Evolutionary conservation across 2,329 filamentous ascomycete genomes (phyloP).

Genomic region (Juglanconis sp.): DNA sequence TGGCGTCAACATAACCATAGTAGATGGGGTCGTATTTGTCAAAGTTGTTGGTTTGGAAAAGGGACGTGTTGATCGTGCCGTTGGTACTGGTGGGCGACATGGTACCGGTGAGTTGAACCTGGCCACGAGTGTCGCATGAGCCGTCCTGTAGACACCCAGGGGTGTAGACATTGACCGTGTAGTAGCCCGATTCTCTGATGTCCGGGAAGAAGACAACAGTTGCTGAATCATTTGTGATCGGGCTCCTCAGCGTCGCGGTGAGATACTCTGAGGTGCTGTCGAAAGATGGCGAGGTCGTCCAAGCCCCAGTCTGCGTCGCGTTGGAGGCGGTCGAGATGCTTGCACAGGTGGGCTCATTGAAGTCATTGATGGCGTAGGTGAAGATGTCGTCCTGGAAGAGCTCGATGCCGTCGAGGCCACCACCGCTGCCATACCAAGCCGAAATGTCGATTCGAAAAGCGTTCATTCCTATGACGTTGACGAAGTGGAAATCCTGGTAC

Average conservation of each 20-base stretch:
- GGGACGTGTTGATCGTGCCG: slow-evolving; percentile 48
- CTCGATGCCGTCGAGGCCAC: slow-evolving; percentile 80
- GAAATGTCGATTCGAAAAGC: slow-evolving; percentile 81
- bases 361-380: slow-evolving; percentile 77
- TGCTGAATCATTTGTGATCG: slow-evolving; percentile 56
- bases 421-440: slow-evolving; percentile 82
- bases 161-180: slow-evolving; percentile 86
- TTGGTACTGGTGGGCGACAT: slow-evolving; percentile 47
- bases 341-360: slow-evolving; percentile 84
- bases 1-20: slow-evolving; percentile 77
- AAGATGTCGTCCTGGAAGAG: slow-evolving; percentile 83
- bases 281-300: slow-evolving; percentile 65
- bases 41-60: slow-evolving; percentile 91
- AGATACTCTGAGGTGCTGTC: slow-evolving; percentile 75
- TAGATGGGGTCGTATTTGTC: slow-evolving; percentile 97
- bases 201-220: slow-evolving; percentile 79
- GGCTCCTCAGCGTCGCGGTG: slow-evolving; percentile 58
- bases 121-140: slow-evolving; percentile 72
- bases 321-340: slow-evolving; percentile 61
- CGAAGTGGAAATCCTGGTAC: slow-evolving; percentile 89
- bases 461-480: slow-evolving; percentile 85
- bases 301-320: slow-evolving; percentile 69
- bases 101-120: slow-evolving; percentile 74
- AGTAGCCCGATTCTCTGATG: slow-evolving; percentile 85
- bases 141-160: slow-evolving; percentile 82